Evolutionary conservation across 83 land plant species (phyloP).

Genomic region (Thuja plicata): DNA sequence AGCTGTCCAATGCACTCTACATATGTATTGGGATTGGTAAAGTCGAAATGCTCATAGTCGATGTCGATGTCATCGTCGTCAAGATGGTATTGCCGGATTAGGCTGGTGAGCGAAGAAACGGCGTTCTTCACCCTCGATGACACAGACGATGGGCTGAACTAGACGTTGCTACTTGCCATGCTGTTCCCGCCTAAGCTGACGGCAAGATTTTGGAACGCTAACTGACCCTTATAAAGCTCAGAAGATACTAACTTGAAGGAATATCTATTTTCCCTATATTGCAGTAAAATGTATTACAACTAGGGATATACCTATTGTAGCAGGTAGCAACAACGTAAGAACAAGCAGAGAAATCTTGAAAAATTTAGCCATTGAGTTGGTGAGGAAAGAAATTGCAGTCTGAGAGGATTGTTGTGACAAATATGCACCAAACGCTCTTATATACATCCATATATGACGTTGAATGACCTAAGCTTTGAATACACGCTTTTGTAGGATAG

Average conservation of each 20-base stretch:
- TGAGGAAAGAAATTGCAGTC: background rate
- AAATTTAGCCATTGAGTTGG: background rate
- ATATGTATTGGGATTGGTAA: conserved; percentile 26
- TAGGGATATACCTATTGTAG: too few species aligned
- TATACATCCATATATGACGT: too few species aligned
- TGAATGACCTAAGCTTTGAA: too few species aligned
- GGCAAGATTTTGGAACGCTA: background rate
- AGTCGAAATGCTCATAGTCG: conserved; percentile 36
- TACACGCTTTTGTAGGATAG: too few species aligned
- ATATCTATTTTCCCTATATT: too few species aligned
- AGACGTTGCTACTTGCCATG: background rate
- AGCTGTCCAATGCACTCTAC: conserved; percentile 52
- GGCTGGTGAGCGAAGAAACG: conserved; percentile 21
- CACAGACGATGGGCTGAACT: conserved; percentile 20
- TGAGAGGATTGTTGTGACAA: background rate
- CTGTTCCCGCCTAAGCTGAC: conserved; percentile 45
- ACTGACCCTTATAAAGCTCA: too few species aligned
- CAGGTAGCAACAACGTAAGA: too few species aligned
- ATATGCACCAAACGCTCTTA: too few species aligned
- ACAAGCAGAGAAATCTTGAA: too few species aligned
- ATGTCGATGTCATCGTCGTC: conserved; percentile 48
- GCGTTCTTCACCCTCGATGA: conserved; percentile 43
- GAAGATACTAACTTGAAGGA: too few species aligned
- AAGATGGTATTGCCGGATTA: conserved; percentile 30
- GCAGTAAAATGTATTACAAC: too few species aligned